Base-by-base conservation (phyloP, 768 basidiomycete species). In the Candolleomyces efflorescens region DNA sequence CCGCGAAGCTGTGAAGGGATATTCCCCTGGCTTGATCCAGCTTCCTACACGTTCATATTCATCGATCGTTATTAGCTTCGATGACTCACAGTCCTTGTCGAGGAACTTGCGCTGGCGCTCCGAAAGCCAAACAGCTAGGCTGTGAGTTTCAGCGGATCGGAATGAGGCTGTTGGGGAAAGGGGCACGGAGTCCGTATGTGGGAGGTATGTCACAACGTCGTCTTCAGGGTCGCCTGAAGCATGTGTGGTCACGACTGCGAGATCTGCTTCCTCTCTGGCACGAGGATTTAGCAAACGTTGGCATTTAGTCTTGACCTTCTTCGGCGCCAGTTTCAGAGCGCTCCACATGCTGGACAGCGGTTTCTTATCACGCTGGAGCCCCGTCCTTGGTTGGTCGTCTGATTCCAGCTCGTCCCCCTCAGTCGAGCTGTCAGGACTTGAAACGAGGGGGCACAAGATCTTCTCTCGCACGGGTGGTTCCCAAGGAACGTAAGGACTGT, bases 401-500 rank as follows among this genome's bases (percentile, higher is more conserved):
- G 32, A 20, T 15, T 53, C 56, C 4, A 20, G 24, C n/a, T 54
- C 38, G 44, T 39, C 43, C 13, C 12, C 23, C 13, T 53, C 24
- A 47, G 38, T 53, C 12, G 45, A 36, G 18, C 48, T 52, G 36
- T 20, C 49, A 43, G 50, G 43, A n/a, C 38, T 36, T 37, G 54
- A 58, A 38, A 54, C 36, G 18, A 78, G 79, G 51, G 51, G 18
- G 54, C 62, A 75, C 58, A 73, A 74, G 62, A 73, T 75, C 60
- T 68, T 71, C 56, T 56, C 83, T 69, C 65, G 82, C 71, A 65
- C 67, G 23, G 74, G 68, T 26, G 71, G 65, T 5, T 73, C 63
- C 81, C 79, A 82, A 9, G 81, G 81, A 5, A 80, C 76, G 53
- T 82, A 82, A n/a, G 82, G 81, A 63, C 78, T 81, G 53, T 82